Percentiles rank a stretch among this genome's conserved stretches.
phyloP scores from a whole-genome alignment of 352 stramenopile genomes.

The Globisporangium iwayamae region DNA sequence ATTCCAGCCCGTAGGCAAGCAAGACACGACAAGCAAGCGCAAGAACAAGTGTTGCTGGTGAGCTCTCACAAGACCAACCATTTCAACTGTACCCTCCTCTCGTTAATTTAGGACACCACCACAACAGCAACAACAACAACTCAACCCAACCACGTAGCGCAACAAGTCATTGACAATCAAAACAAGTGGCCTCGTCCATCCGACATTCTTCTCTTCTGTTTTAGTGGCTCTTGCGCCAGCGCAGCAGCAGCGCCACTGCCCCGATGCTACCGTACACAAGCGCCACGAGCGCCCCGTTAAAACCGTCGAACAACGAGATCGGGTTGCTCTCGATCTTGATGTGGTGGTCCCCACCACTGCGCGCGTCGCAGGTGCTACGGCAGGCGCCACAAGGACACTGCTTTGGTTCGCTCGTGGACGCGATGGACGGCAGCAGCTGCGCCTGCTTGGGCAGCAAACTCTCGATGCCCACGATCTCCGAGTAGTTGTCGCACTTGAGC shows the following conservation, averaged over 20 bases:
- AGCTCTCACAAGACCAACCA: neutral
- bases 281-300: slow-evolving; percentile 55
- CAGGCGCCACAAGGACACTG: slow-evolving; percentile 78
- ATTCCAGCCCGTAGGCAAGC: neutral
- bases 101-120: slow-evolving; percentile 1
- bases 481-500: slow-evolving; percentile 79
- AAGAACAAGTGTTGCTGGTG: neutral
- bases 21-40: neutral
- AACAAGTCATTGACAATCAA: neutral
- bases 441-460: slow-evolving; percentile 57
- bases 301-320: slow-evolving; percentile 66
- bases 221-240: slow-evolving; percentile 37
- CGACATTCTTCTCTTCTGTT: neutral
- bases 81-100: neutral
- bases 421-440: slow-evolving; percentile 65
- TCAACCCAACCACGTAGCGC: neutral
- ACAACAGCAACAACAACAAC: neutral
- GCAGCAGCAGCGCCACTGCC: slow-evolving; percentile 32
- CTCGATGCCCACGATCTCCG: slow-evolving; percentile 34
- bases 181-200: neutral
- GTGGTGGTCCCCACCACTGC: slow-evolving; percentile 24
- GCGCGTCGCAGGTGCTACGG: slow-evolving; percentile 58
- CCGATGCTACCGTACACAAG: slow-evolving; percentile 52
- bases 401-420: slow-evolving; percentile 38
- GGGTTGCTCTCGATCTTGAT: slow-evolving; percentile 61